These are phyloP conservation scores for Lepidium aucheri DNA, from an alignment of 345 rosid genomes.

Conservation along the genomic window DNA sequence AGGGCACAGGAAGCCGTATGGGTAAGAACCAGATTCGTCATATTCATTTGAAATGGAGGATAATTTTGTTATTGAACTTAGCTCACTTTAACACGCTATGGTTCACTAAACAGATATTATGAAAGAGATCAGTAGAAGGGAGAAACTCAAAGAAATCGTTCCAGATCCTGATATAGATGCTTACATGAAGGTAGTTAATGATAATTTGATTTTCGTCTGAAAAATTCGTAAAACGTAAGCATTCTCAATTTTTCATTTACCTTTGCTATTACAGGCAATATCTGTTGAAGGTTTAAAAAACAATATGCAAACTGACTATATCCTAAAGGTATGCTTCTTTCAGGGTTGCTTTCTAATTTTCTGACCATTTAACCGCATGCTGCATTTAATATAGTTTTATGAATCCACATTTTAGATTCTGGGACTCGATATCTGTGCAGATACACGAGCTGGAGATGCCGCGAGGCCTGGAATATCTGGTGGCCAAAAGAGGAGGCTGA, in stretches of 20 bases:
- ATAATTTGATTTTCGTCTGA: neutral
- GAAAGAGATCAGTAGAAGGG: conserved; percentile 51
- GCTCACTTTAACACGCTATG: neutral
- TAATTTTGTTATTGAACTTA: neutral
- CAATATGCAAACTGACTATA: conserved; percentile 42
- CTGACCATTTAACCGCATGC: neutral
- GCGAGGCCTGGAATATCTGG: conserved; percentile 39
- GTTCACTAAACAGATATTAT: conserved; percentile 36
- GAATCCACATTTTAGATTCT: conserved; percentile 28
- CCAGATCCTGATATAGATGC: conserved; percentile 57
- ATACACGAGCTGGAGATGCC: conserved; percentile 34
- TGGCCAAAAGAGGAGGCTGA: conserved; percentile 39
- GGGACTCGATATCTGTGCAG: conserved; percentile 41
- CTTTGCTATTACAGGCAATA: conserved; percentile 27
- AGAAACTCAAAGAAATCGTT: conserved; percentile 41
- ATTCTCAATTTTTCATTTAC: neutral
- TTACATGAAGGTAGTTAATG: conserved; percentile 49
- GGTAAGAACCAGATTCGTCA: conserved; percentile 17
- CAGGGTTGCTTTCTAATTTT: neutral
- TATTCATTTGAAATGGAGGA: neutral
- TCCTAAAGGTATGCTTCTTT: conserved; percentile 30
- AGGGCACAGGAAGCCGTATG: conserved; percentile 47
- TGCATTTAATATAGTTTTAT: neutral
- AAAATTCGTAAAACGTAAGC: neutral
- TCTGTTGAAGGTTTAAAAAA: conserved; percentile 31